Evolutionary conservation across 1,284 basidiomycete species (phyloP).

Genomic region (Kwoniella shivajii): DNA sequence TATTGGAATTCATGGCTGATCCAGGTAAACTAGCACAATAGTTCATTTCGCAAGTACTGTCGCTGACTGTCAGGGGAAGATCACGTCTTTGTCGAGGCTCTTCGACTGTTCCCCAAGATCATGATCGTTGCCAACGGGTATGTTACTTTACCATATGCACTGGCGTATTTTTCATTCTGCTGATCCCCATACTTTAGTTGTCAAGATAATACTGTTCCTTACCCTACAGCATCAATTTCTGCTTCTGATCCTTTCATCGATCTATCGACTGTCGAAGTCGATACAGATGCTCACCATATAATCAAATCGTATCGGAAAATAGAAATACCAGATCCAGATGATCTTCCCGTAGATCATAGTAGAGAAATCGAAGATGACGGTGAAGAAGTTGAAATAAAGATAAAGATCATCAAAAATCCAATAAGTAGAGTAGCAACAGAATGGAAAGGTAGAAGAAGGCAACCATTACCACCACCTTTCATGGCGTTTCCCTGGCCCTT

Average conservation of each 20-base stretch:
- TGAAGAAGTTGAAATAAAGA: constrained; percentile 26
- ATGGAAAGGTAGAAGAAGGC: constrained; percentile 15
- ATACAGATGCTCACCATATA: constrained; percentile 42
- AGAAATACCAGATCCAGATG: constrained; percentile 7
- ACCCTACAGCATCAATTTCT: constrained; percentile 74
- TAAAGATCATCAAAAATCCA: constrained; percentile 12
- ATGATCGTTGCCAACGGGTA: constrained; percentile 83
- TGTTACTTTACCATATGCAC: constrained; percentile 34
- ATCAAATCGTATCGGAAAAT: constrained; percentile 15
- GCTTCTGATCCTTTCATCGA: constrained; percentile 68
- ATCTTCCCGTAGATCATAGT: constrained; percentile 59
- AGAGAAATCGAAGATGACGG: constrained; percentile 22
- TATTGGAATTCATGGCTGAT: constrained; percentile 84
- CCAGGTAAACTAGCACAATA: constrained; percentile 63
- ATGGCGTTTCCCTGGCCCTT: constrained; percentile 34
- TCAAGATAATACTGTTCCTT: constrained; percentile 80
- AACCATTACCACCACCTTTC: constrained; percentile 39
- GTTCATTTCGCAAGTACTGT: background rate
- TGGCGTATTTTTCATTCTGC: background rate
- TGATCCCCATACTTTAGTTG: constrained; percentile 43
- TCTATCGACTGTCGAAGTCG: constrained; percentile 65
- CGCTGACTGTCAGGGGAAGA: constrained; percentile 55
- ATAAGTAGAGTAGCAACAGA: background rate
- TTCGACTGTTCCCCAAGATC: constrained; percentile 69
- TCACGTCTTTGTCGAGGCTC: constrained; percentile 73